These are phyloP conservation scores for Ilex aquifolium DNA, from an alignment of 257 asterid genomes.

Conservation along the genomic window DNA sequence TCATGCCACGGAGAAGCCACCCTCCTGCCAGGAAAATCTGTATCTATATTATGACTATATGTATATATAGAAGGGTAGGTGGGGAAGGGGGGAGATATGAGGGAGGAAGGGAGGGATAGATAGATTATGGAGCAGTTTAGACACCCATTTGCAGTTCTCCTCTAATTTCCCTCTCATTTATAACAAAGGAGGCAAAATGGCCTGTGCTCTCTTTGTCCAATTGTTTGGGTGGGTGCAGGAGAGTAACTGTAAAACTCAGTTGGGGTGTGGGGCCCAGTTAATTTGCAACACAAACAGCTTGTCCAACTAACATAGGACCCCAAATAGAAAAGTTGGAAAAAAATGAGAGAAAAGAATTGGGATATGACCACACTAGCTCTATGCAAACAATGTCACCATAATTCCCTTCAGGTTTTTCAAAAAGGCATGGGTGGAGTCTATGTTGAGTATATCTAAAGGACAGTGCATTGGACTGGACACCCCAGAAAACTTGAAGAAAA, in stretches of 20 bases:
- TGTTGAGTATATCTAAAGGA: too few relatives aligned
- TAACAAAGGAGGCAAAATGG: conserved; percentile 25
- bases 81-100: neutral
- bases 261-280: conserved; percentile 10
- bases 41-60: neutral
- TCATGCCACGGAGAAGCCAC: neutral
- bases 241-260: conserved; percentile 8
- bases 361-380: too few relatives aligned
- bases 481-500: too few relatives aligned
- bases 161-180: conserved; percentile 23
- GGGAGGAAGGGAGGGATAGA: neutral
- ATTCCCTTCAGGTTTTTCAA: too few relatives aligned
- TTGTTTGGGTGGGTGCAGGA: conserved; percentile 21
- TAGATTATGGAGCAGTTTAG: conserved; percentile 3
- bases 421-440: too few relatives aligned
- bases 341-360: too few relatives aligned
- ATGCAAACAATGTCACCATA: too few relatives aligned
- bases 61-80: neutral
- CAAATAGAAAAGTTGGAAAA: too few relatives aligned
- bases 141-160: neutral
- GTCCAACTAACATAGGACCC: too few relatives aligned
- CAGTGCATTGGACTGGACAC: too few relatives aligned
- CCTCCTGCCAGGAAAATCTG: neutral
- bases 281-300: neutral
- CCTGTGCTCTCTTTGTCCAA: neutral